These are phyloP conservation scores for Suillus luteus DNA, from an alignment of 768 basidiomycete genomes.

Conservation along the genomic window DNA sequence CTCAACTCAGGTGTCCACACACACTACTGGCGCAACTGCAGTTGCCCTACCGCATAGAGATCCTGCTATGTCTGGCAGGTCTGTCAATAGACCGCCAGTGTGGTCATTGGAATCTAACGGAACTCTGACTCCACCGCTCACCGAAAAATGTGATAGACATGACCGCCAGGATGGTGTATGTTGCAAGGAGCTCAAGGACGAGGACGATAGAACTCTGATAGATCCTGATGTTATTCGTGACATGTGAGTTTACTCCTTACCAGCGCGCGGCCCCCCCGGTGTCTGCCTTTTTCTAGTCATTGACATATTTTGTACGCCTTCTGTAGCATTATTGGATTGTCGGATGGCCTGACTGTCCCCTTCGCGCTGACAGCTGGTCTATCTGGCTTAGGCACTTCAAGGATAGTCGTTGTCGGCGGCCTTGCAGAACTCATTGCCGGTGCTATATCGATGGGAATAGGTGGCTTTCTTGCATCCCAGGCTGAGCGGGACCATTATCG, in stretches of 20 bases:
- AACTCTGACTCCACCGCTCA: conserved; percentile 45
- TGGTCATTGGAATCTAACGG: conserved; percentile 60
- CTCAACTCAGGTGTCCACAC: neutral
- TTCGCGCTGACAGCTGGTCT: conserved; percentile 91
- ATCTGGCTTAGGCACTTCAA: conserved; percentile 85
- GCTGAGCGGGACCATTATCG: conserved; percentile 95
- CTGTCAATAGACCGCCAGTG: conserved; percentile 46
- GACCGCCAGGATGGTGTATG: conserved; percentile 66
- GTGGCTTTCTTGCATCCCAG: conserved; percentile 96
- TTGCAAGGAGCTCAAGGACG: conserved; percentile 83
- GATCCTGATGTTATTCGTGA: conserved; percentile 89
- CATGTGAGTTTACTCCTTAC: conserved; percentile 52
- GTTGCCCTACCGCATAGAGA: conserved; percentile 26
- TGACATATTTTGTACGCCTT: conserved; percentile 11
- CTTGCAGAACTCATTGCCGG: conserved; percentile 96
- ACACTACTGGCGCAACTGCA: neutral
- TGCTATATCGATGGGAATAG: conserved; percentile 97
- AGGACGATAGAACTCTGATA: conserved; percentile 78
- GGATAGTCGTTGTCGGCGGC: conserved; percentile 92
- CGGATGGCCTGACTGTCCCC: conserved; percentile 88
- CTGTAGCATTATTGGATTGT: conserved; percentile 81
- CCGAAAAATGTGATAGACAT: conserved; percentile 59
- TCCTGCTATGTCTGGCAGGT: conserved; percentile 4
- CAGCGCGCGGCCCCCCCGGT: neutral
- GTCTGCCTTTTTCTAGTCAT: conserved; percentile 10